A percentile compares a stretch with the other conserved stretches of the same genome.
Conservation (phyloP, 257 asterid species). For the Nicotiana noctiflora region DNA sequence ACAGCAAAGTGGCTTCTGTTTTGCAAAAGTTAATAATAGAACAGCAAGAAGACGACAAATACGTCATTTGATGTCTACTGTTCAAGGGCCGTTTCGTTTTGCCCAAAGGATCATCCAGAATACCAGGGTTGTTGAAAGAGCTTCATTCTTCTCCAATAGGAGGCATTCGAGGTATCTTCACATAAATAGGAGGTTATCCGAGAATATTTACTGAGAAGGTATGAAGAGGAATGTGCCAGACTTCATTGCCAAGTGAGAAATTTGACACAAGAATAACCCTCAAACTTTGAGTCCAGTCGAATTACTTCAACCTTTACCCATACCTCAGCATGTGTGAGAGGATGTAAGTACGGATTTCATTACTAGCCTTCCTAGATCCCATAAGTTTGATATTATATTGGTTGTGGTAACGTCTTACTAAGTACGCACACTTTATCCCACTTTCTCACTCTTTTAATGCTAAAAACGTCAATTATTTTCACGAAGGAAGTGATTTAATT, state of each 20-base stretch:
- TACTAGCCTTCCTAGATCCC: neutral
- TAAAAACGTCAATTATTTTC: neutral
- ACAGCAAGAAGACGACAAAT: neutral
- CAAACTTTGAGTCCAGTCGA: neutral
- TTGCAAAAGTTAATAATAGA: neutral
- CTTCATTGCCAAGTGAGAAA: neutral
- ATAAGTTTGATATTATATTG: neutral
- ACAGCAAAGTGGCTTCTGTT: neutral
- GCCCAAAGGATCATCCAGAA: neutral
- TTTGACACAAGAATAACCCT: neutral
- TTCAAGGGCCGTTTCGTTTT: neutral
- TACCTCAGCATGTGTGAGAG: neutral
- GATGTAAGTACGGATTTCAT: neutral
- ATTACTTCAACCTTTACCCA: neutral
- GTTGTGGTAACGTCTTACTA: neutral
- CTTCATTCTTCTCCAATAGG: neutral
- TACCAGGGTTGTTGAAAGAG: neutral
- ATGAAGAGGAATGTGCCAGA: neutral
- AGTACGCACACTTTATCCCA: neutral
- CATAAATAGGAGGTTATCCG: neutral
- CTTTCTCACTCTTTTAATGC: neutral
- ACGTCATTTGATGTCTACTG: neutral
- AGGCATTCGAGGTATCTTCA: neutral
- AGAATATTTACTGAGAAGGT: neutral
- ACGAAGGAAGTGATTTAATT: neutral